Conservation (phyloP, 805 yeast genomes). For the Ogataea glucozyma region DNA sequence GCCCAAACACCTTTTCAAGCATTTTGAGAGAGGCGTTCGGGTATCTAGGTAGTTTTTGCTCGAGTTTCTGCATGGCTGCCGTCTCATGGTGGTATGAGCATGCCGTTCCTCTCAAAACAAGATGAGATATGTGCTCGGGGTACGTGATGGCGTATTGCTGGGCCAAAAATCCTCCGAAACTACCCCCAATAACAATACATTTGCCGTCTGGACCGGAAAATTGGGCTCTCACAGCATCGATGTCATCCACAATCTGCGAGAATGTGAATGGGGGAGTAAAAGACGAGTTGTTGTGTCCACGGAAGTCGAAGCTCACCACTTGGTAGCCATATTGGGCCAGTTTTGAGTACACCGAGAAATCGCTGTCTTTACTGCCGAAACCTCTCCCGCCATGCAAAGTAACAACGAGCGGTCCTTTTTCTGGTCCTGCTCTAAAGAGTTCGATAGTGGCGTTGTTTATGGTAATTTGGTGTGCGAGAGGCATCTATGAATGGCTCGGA, state of each 20-base stretch:
- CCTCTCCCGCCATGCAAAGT: slow-evolving; percentile 32
- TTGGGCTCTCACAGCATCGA: slow-evolving; percentile 21
- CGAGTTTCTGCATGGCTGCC: slow-evolving; percentile 19
- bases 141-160: slow-evolving; percentile 29
- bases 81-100: slow-evolving; percentile 28
- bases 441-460: slow-evolving; percentile 21
- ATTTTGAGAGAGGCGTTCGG: slow-evolving; percentile 25
- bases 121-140: slow-evolving; percentile 16
- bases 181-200: slow-evolving; percentile 27
- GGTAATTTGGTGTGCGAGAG: not conserved
- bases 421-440: slow-evolving; percentile 17
- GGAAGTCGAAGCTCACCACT: slow-evolving; percentile 28
- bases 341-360: slow-evolving; percentile 24
- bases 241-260: slow-evolving; percentile 26
- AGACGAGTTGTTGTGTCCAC: slow-evolving; percentile 28
- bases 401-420: slow-evolving; percentile 20
- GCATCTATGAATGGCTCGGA: not conserved
- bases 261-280: slow-evolving; percentile 27
- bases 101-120: slow-evolving; percentile 29
- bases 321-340: slow-evolving; percentile 22
- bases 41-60: slow-evolving; percentile 14
- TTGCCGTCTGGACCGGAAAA: slow-evolving; percentile 16
- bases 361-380: slow-evolving; percentile 25
- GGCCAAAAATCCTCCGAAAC: slow-evolving; percentile 30
- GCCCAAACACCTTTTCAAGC: slow-evolving; percentile 27